Base-by-base conservation (phyloP, 2,329 filamentous ascomycete genomes). In the Exophiala sp. region DNA sequence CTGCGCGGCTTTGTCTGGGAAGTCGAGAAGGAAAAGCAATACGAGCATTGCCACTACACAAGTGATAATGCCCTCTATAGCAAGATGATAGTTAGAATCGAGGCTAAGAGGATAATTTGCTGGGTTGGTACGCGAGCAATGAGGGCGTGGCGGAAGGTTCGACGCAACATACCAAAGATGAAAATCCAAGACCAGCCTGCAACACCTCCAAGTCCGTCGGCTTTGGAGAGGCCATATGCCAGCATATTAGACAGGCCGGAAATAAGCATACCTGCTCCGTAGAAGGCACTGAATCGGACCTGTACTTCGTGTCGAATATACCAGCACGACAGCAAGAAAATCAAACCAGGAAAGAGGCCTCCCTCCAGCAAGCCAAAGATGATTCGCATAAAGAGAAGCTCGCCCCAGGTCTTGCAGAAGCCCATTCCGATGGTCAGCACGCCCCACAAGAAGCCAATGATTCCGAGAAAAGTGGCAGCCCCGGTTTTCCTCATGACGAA, bases 291-390 rank as follows among this genome's bases (percentile, higher is more conserved):
- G n/a, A 35, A 9, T 9, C 33, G 33, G 33, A 35, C 33, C n/a
- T 35, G 33, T n/a, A 35, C 9, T n/a, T 35, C 33, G n/a, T 35
- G 9, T n/a, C 33, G 33, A 9, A 9, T 35, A 63, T 87, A 88
- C 85, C 85, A 89, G 29, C 83, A 87, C 55, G 82, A 85, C 14
- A 89, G 77, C 8, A 89, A 72, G 64, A 88, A 89, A 0, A 87
- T 83, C 44, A 80, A 85, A 49, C 81, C 81, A 0, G 85, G 85
- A 68, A 88, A 89, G 69, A 86, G 88, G 0, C 86, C 74, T 45
- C 68, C 80, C 66, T 89, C 86, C 24, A 87, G 76, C 2, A 85
- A 58, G 48, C 86, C 86, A n/a, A 87, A 74, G 2, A 88, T 34
- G 14, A 61, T 55, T 50, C 64, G 49, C 11, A 67, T 48, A 20